Evolutionary conservation across 1,284 basidiomycete species (phyloP).

Genomic region (Apiotrichum brassicae): DNA sequence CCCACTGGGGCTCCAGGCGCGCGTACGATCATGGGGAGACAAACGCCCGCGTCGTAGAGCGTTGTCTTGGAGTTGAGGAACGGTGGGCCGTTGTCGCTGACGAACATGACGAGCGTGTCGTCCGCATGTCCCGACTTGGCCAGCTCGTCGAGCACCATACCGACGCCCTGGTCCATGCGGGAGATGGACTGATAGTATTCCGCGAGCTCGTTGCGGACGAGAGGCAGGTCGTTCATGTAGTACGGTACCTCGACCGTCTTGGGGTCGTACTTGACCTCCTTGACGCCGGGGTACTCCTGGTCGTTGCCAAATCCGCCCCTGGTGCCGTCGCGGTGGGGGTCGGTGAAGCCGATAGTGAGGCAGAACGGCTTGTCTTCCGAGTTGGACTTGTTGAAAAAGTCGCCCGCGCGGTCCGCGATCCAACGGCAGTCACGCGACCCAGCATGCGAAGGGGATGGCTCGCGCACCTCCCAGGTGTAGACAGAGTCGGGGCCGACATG

Average conservation of each 20-base stretch:
- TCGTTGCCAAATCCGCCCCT: slow-evolving; percentile 23
- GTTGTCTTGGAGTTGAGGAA: slow-evolving; percentile 29
- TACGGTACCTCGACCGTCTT: slow-evolving; percentile 15
- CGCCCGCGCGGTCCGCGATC: slow-evolving; percentile 19
- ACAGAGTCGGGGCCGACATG: slow-evolving; percentile 21
- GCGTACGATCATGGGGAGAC: slow-evolving; percentile 19
- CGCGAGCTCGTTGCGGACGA: slow-evolving; percentile 15
- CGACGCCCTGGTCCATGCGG: slow-evolving; percentile 22
- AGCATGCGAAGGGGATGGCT: too few relatives aligned
- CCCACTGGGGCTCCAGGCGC: slow-evolving; percentile 8
- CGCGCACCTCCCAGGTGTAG: slow-evolving; percentile 17
- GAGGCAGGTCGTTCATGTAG: slow-evolving; percentile 17
- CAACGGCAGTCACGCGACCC: slow-evolving; percentile 15
- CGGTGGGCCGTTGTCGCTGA: slow-evolving; percentile 25
- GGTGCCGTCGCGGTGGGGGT: slow-evolving; percentile 23
- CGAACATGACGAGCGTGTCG: slow-evolving; percentile 20
- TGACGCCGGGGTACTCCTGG: slow-evolving; percentile 2
- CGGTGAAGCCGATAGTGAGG: slow-evolving; percentile 20
- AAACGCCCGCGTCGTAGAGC: slow-evolving; percentile 22
- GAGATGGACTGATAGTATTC: slow-evolving; percentile 24
- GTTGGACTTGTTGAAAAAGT: slow-evolving; percentile 15
- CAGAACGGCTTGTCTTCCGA: slow-evolving; percentile 15
- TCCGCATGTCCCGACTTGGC: slow-evolving; percentile 4
- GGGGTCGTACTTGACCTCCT: neutral
- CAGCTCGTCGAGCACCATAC: slow-evolving; percentile 17